Evolutionary conservation across 2,329 filamentous ascomycete species (phyloP), one percentile per base, ranked within the genome.

Genomic region (Myriosclerotinia duriaeana): DNA sequence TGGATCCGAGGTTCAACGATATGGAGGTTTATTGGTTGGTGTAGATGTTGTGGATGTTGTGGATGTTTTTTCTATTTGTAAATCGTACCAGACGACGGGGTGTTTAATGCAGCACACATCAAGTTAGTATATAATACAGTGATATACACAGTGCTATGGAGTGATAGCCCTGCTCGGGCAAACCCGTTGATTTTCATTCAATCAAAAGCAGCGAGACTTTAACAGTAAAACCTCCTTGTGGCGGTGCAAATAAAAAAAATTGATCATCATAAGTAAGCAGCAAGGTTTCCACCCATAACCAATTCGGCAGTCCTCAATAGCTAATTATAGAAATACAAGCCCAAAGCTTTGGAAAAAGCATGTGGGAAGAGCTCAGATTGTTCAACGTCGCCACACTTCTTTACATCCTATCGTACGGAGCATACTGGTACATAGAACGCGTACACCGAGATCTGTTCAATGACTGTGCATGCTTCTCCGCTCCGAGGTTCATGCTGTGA

Each of bases 401-500:
- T 61, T 50, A 52, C 44, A 52, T 61, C 44, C 58, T 50, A 61
- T 61, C 58, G 58, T 38, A 38, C 26, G 26, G 38, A 40, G 38
- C 9, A 40, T 40, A 40, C 30, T 34, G 30, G 30, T 34, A n/a
- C 36, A 20, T 42, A 58, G 42, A 65, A 52, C 53, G 63, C 63
- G 63, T 59, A 65, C 63, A 65, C 53, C 63, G 42, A 65, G 42
- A 65, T 48, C 4, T 38, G 34, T 9, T 59, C 34, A 30, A 46
- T 38, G n/a, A 38, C 63, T 40, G 63, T 65, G 34, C 53, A 53
- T 65, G 34, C 53, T 63, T 40, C 63, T 59, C 17, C 54, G 53
- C 63, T 59, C 17, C 54, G 53, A 65, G 53, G 63, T 65, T 59
- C 63, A 59, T 65, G 63, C 63, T 50, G 53, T 65, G n/a, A 61